Percentiles rank a stretch among this genome's conserved stretches.
Conservation (phyloP, 163 green algal genomes). For the Scenedesmus sp. region DNA sequence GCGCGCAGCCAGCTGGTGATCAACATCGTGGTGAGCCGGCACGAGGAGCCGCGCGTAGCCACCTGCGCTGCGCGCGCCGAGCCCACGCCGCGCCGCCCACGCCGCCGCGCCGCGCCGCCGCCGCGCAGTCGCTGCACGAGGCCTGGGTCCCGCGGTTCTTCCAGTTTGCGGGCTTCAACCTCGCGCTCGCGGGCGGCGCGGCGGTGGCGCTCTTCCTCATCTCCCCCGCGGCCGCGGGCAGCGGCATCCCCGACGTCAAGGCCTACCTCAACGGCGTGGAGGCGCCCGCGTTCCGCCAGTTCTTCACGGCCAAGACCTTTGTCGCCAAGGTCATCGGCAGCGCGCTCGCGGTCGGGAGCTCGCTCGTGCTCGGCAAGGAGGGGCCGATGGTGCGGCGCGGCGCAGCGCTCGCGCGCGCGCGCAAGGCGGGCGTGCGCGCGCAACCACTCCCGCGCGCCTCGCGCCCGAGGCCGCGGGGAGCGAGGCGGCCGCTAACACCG, state of each 20-base stretch:
- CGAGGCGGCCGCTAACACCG: too few relatives aligned
- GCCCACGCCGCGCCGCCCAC: background rate
- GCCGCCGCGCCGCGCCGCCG: background rate
- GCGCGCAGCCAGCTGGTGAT: conserved; percentile 23
- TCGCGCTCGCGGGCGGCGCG: conserved; percentile 53
- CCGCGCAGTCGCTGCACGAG: conserved; percentile 41
- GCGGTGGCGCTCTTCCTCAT: conserved; percentile 63
- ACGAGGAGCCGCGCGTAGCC: background rate
- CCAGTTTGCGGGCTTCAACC: conserved; percentile 61
- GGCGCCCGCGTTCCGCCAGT: conserved; percentile 59
- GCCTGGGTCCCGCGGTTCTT: conserved; percentile 54
- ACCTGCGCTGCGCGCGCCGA: too few relatives aligned
- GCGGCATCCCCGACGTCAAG: conserved; percentile 67
- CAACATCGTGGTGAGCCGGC: conserved; percentile 37
- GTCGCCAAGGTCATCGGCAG: conserved; percentile 69
- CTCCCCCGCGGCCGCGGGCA: conserved; percentile 63
- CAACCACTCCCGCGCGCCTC: too few relatives aligned
- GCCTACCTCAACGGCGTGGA: conserved; percentile 70
- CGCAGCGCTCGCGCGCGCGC: too few relatives aligned
- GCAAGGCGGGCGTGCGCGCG: too few relatives aligned
- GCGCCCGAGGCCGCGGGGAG: background rate
- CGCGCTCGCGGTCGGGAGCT: conserved; percentile 58
- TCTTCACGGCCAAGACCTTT: conserved; percentile 71
- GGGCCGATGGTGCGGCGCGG: conserved; percentile 67
- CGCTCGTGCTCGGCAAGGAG: conserved; percentile 67